Evolutionary conservation across 2,329 filamentous ascomycete species (phyloP), one percentile per base, ranked within the genome.

Genomic region (Aspergillus persii): DNA sequence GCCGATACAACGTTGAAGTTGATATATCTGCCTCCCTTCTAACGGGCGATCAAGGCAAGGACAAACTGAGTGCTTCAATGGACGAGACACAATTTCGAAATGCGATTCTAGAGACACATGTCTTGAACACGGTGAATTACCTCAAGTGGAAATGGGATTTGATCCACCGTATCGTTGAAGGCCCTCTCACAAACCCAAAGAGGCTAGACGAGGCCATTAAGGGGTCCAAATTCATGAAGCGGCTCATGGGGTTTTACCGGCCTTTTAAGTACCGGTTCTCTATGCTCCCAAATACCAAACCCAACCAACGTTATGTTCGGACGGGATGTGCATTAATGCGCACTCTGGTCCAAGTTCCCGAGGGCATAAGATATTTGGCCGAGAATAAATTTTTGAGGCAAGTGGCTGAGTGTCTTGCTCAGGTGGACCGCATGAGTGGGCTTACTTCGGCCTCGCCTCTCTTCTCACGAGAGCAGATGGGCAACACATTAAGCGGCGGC

Each of bases 61-160:
- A 87, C 47, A 86, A 86, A 66, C 77, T 86, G 51, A 85, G 81
- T 54, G 81, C 85, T 55, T 78, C 83, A 29, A 84, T 89, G 77
- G 87, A 89, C 63, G 86, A 89, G 67, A 81, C 81, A 1, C 81
- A 84, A 56, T 89, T 89, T 66, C 81, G 86, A 47, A 82, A 81
- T 56, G 77, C 86, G 30, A 83, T 89, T 70, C 73, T 83, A 44
- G 81, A 98, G 61, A 95, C 91, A 3, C 88, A 92, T 56, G 92
- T 99, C 2, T 80, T 98, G 50, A 91, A 89, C 63, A 95, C 91
- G 61, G 92, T 92, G 62, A 97, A 96, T 67, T 96, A 90, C 69
- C 82, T 87, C 44, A 99, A 99, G 74, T 99, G 95, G 95, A 94
- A 96, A 71, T 99, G 96, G 95, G 92, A 96, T 62, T 81, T 96